Conservation (phyloP, 2,329 filamentous ascomycete genomes). For the Tolypocladium album region DNA sequence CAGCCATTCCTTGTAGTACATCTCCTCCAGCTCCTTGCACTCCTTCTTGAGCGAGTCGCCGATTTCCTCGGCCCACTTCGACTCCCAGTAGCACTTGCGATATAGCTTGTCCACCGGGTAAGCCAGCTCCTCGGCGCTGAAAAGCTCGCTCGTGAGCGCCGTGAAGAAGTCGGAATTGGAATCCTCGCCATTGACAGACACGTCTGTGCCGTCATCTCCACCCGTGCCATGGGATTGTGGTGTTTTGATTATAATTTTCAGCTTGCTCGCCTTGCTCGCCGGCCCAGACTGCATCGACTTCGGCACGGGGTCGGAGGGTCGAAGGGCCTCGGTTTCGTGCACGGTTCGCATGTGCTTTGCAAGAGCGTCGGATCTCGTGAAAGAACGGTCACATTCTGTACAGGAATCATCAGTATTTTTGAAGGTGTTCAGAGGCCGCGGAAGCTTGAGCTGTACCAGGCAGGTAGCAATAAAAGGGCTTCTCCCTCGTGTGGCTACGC, state of each 20-base stretch:
- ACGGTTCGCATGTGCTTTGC: constrained; percentile 99
- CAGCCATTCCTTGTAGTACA: constrained; percentile 62
- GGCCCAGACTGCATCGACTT: constrained; percentile 50
- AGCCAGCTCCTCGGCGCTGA: constrained; percentile 53
- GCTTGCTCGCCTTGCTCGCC: constrained; percentile 36
- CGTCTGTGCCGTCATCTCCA: constrained; percentile 43
- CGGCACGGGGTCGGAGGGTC: constrained; percentile 65
- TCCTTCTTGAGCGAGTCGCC: constrained; percentile 52
- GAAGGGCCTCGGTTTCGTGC: constrained; percentile 88
- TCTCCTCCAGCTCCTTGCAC: constrained; percentile 54
- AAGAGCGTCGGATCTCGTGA: constrained; percentile 88
- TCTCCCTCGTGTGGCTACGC: constrained; percentile 95
- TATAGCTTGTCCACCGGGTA: constrained; percentile 50
- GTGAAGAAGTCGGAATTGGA: constrained; percentile 49
- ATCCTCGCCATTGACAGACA: constrained; percentile 43
- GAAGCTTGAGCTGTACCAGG: constrained; percentile 53
- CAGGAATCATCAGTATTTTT: not conserved
- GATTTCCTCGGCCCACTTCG: constrained; percentile 63
- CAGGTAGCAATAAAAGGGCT: constrained; percentile 93
- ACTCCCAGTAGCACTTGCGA: constrained; percentile 58
- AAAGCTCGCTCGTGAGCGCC: constrained; percentile 44
- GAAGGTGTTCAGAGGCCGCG: not conserved
- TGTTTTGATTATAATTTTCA: constrained; percentile 55
- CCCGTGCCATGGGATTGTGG: constrained; percentile 46
- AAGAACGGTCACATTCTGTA: constrained; percentile 90